A percentile compares a stretch with the other conserved stretches of the same genome.
Evolutionary conservation across 2,329 filamentous ascomycete genomes (phyloP).

Genomic region (Ascochyta lentis): DNA sequence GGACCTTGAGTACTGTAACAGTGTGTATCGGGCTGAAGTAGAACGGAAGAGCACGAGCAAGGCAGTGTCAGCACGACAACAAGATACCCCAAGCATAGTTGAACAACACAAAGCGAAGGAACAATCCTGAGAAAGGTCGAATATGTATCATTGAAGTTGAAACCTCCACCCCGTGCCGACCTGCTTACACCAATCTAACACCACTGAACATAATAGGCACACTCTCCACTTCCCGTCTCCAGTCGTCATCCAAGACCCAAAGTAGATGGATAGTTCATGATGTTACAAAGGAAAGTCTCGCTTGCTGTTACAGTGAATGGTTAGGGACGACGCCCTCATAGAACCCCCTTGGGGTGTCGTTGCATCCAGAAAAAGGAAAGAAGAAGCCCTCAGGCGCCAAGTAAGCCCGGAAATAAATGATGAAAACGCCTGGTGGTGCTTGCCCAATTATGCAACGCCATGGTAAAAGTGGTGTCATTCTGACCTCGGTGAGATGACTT

Average conservation of each 20-base stretch:
- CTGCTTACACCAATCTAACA: conserved; percentile 3
- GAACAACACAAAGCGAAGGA: not conserved
- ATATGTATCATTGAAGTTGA: conserved; percentile 46
- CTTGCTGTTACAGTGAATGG: conserved; percentile 30
- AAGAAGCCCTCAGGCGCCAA: not conserved
- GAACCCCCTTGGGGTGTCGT: not conserved
- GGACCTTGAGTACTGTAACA: conserved; percentile 42
- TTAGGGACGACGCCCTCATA: conserved; percentile 3
- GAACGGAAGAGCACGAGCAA: not conserved
- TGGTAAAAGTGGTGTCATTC: not conserved
- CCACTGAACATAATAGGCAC: not conserved
- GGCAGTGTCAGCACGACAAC: not conserved
- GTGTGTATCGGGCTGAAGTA: conserved; percentile 40
- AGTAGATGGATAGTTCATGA: conserved; percentile 16
- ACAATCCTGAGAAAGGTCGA: conserved; percentile 16
- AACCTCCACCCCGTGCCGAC: conserved; percentile 1
- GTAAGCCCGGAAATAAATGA: not conserved
- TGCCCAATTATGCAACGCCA: conserved; percentile 16
- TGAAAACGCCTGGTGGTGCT: not conserved
- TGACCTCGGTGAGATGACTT: not conserved
- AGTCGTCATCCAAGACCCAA: conserved; percentile 20
- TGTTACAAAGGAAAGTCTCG: conserved; percentile 33
- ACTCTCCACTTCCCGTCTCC: not conserved
- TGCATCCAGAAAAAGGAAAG: not conserved
- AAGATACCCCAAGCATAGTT: conserved; percentile 14